phyloP scores from a whole-genome alignment of 2,329 filamentous ascomycete species.

The Pyrenophora seminiperda region DNA sequence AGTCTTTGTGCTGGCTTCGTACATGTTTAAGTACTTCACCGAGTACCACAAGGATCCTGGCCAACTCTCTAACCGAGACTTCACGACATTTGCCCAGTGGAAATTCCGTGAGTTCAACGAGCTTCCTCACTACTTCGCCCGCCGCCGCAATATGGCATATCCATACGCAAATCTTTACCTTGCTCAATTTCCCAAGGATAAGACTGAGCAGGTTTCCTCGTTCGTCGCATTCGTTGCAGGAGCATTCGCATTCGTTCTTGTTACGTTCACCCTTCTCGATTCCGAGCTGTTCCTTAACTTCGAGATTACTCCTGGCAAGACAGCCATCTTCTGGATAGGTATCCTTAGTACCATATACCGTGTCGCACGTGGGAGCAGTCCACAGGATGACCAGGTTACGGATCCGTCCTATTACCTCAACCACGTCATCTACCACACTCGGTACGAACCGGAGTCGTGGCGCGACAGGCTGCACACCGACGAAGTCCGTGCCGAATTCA shows the following conservation, averaged over 20 bases:
- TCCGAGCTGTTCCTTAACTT: conserved; percentile 90
- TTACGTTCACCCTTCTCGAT: conserved; percentile 82
- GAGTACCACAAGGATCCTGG: conserved; percentile 95
- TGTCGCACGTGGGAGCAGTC: conserved; percentile 78
- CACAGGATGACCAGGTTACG: conserved; percentile 84
- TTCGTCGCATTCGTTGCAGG: conserved; percentile 89
- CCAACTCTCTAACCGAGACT: conserved; percentile 83
- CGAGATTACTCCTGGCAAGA: conserved; percentile 86
- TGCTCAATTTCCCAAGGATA: conserved; percentile 94
- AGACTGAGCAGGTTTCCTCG: conserved; percentile 81
- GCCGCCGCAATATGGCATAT: conserved; percentile 90
- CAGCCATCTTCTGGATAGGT: conserved; percentile 87
- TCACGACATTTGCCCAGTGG: conserved; percentile 94
- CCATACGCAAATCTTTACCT: conserved; percentile 91
- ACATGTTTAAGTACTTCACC: conserved; percentile 95
- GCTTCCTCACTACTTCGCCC: conserved; percentile 86
- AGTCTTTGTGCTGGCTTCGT: conserved; percentile 83
- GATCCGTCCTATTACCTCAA: conserved; percentile 88
- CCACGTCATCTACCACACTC: conserved; percentile 89
- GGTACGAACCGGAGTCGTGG: conserved; percentile 91
- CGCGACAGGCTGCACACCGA: conserved; percentile 87
- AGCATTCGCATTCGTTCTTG: conserved; percentile 82
- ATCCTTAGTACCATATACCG: conserved; percentile 84
- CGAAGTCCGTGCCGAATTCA: conserved; percentile 89
- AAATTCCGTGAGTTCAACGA: conserved; percentile 99